phyloP scores from a whole-genome alignment of 257 asterid species.

The Solanum bulbocastanum region DNA sequence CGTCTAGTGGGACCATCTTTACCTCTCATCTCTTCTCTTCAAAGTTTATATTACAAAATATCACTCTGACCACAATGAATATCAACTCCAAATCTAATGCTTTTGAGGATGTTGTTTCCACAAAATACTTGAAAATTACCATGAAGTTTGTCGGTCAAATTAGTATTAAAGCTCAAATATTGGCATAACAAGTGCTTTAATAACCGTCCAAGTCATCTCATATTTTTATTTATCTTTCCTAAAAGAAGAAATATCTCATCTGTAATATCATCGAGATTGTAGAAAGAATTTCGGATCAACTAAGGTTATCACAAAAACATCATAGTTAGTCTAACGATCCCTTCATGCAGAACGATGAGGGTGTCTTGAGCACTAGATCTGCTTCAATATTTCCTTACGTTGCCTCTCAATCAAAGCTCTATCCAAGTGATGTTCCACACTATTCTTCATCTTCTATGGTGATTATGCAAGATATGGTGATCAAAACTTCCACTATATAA shows the following conservation, averaged over 20 bases:
- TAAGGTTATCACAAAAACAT: not conserved
- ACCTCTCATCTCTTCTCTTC: not conserved
- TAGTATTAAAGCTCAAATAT: not conserved
- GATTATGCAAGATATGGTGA: not conserved
- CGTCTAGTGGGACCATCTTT: not conserved
- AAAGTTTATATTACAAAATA: no score
- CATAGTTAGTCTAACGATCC: not conserved
- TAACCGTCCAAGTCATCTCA: not conserved
- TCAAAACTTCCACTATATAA: not conserved
- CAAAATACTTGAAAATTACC: not conserved
- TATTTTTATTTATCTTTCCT: not conserved
- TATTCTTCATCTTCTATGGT: not conserved
- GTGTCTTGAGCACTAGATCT: not conserved
- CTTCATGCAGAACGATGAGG: not conserved
- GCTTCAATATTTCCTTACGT: not conserved
- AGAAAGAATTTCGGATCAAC: not conserved
- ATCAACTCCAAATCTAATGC: not conserved
- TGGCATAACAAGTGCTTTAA: not conserved
- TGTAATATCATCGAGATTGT: not conserved
- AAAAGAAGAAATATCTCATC: no score
- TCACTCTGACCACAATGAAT: not conserved
- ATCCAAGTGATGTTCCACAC: not conserved
- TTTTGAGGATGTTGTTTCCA: not conserved
- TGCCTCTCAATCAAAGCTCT: not conserved
- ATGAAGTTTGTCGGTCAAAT: not conserved